Conservation (phyloP, 2,329 filamentous ascomycete species). For the Pezicula radicicola region DNA sequence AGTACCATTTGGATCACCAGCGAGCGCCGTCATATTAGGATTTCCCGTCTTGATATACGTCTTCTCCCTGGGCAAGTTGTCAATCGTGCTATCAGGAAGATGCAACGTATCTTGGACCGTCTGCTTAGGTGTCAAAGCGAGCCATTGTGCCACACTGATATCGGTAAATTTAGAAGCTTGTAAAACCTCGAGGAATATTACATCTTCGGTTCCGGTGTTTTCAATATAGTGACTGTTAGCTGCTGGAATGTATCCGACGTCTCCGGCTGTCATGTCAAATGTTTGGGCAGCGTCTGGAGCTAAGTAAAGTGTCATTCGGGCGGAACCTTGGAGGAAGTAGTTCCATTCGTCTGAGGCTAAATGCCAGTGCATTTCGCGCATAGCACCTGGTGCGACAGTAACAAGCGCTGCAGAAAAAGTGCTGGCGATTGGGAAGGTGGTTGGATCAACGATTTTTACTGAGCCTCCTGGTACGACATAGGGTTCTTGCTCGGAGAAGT, state of each 20-base stretch:
- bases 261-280: slow-evolving; percentile 57
- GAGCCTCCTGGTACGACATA: slow-evolving; percentile 51
- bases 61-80: slow-evolving; percentile 37
- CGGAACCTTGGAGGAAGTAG: slow-evolving; percentile 55
- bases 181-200: slow-evolving; percentile 58
- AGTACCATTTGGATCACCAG: slow-evolving; percentile 14
- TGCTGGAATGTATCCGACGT: slow-evolving; percentile 56
- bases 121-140: slow-evolving; percentile 38
- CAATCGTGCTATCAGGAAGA: slow-evolving; percentile 33
- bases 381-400: slow-evolving; percentile 57
- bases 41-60: slow-evolving; percentile 40
- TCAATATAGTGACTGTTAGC: slow-evolving; percentile 57
- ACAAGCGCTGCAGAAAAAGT: slow-evolving; percentile 55
- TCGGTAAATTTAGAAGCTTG: slow-evolving; percentile 41
- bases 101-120: slow-evolving; percentile 25
- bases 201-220: slow-evolving; percentile 54
- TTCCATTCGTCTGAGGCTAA: slow-evolving; percentile 58
- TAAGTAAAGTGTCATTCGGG: slow-evolving; percentile 52
- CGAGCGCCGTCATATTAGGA: slow-evolving; percentile 18
- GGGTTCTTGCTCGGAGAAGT: slow-evolving; percentile 41
- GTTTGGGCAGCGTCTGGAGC: slow-evolving; percentile 42
- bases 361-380: slow-evolving; percentile 66
- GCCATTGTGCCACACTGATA: slow-evolving; percentile 55
- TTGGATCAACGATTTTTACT: slow-evolving; percentile 57
- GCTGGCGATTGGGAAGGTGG: slow-evolving; percentile 52